Conservation (phyloP, 2,329 filamentous ascomycete genomes). For the Beauveria rudraprayagi region DNA sequence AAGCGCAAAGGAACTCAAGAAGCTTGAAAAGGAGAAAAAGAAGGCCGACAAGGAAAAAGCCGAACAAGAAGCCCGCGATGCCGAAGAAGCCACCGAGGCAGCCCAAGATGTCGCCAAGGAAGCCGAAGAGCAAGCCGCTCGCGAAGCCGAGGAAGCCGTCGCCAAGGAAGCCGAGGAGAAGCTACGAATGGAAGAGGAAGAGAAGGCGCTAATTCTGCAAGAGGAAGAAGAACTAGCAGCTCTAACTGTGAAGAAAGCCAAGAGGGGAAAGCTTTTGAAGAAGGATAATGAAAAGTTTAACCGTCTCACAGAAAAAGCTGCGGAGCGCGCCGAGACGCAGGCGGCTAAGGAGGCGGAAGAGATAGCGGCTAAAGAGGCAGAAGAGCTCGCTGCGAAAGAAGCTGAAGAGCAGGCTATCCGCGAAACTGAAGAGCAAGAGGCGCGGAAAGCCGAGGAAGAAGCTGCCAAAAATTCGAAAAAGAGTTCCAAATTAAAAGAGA, state of each 20-base stretch:
- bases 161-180: constrained; percentile 22
- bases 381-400: constrained; percentile 19
- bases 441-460: constrained; percentile 23
- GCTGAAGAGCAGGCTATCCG: constrained; percentile 20
- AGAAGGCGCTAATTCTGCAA: constrained; percentile 16
- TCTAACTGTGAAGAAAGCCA: constrained; percentile 40
- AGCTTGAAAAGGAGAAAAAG: constrained; percentile 42
- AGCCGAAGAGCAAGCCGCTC: constrained; percentile 19
- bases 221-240: constrained; percentile 32
- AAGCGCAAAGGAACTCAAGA: constrained; percentile 42
- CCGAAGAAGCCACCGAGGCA: constrained; percentile 25
- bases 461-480: constrained; percentile 25
- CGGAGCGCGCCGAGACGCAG: constrained; percentile 16
- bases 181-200: constrained; percentile 20
- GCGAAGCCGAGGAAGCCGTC: constrained; percentile 23
- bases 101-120: constrained; percentile 25
- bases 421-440: constrained; percentile 23
- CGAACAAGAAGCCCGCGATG: constrained; percentile 19
- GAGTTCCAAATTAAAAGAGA: constrained; percentile 30
- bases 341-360: constrained; percentile 19
- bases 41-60: constrained; percentile 29
- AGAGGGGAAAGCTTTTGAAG: constrained; percentile 34
- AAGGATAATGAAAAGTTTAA: constrained; percentile 23
- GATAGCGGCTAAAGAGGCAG: constrained; percentile 3
- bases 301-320: constrained; percentile 15